Evolutionary conservation across 2,329 filamentous ascomycete species (phyloP).

Genomic region (Colletotrichum melonis): DNA sequence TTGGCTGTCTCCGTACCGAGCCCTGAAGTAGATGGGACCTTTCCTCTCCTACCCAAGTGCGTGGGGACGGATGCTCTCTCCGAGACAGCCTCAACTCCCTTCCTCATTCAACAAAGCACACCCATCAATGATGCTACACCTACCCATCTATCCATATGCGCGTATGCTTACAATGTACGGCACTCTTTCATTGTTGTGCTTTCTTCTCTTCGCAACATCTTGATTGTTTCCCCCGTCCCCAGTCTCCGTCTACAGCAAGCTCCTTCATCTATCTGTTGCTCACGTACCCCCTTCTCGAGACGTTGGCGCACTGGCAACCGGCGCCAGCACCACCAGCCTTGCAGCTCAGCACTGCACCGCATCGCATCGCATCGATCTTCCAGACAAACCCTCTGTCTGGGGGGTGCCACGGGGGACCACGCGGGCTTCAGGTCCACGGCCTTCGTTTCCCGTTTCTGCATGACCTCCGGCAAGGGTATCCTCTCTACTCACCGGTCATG

Average conservation of each 20-base stretch:
- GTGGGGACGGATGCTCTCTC: not conserved
- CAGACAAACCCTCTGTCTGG: not conserved
- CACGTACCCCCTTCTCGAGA: not conserved
- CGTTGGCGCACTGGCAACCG: not conserved
- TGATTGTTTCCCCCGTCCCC: not conserved
- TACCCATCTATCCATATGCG: too few species aligned
- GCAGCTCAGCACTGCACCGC: not conserved
- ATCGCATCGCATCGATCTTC: not conserved
- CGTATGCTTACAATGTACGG: too few species aligned
- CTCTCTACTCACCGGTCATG: not conserved
- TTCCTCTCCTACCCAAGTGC: not conserved
- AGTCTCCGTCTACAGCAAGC: not conserved
- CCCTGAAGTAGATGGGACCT: not conserved
- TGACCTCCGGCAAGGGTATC: conserved; percentile 25
- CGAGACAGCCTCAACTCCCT: not conserved
- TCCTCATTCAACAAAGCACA: not conserved
- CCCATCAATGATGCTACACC: too few species aligned
- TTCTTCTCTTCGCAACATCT: not conserved
- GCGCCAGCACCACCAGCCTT: not conserved
- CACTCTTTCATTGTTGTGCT: not conserved
- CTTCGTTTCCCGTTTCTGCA: conserved; percentile 17
- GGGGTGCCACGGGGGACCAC: too few species aligned
- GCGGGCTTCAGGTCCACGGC: conserved; percentile 9
- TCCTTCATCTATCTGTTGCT: not conserved
- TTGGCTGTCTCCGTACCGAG: not conserved